Evolutionary conservation across 331 rosid genomes (phyloP).

Genomic region (Malus hybrid): DNA sequence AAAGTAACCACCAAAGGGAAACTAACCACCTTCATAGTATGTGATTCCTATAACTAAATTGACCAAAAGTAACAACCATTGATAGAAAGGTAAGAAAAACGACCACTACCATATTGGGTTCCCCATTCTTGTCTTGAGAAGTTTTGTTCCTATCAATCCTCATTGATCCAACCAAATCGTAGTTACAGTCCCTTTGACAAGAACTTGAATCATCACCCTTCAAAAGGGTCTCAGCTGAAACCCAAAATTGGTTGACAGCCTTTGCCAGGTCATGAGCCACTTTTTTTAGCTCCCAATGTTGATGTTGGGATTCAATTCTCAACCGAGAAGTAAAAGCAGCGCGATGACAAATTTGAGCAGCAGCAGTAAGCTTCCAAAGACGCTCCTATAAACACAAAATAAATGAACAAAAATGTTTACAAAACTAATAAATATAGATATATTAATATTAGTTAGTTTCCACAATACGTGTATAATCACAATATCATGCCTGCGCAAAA

Average conservation of each 20-base stretch:
- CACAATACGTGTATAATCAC: slow-evolving; percentile 2
- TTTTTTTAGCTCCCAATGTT: slow-evolving; percentile 43
- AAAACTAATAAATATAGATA: background rate
- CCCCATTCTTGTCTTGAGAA: slow-evolving; percentile 32
- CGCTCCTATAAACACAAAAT: slow-evolving; percentile 61
- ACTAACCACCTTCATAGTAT: background rate
- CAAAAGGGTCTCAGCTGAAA: slow-evolving; percentile 61
- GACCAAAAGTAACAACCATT: slow-evolving; percentile 9
- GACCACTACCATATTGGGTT: slow-evolving; percentile 32
- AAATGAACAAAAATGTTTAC: background rate
- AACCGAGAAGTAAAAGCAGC: slow-evolving; percentile 59
- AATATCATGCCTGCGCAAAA: slow-evolving; percentile 83
- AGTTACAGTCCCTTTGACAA: slow-evolving; percentile 15
- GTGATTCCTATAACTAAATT: slow-evolving; percentile 3
- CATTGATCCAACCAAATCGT: slow-evolving; percentile 25
- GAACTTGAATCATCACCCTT: slow-evolving; percentile 21
- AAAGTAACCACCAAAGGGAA: background rate
- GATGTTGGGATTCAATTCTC: slow-evolving; percentile 55
- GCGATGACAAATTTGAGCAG: slow-evolving; percentile 65
- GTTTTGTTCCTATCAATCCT: slow-evolving; percentile 29
- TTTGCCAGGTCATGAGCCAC: slow-evolving; percentile 74
- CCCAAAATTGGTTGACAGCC: slow-evolving; percentile 92
- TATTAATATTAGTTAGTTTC: background rate
- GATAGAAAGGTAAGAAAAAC: slow-evolving; percentile 15
- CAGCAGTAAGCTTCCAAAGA: slow-evolving; percentile 89